phyloP scores from a whole-genome alignment of 2,329 filamentous ascomycete species.

The Lachnellula occidentalis region DNA sequence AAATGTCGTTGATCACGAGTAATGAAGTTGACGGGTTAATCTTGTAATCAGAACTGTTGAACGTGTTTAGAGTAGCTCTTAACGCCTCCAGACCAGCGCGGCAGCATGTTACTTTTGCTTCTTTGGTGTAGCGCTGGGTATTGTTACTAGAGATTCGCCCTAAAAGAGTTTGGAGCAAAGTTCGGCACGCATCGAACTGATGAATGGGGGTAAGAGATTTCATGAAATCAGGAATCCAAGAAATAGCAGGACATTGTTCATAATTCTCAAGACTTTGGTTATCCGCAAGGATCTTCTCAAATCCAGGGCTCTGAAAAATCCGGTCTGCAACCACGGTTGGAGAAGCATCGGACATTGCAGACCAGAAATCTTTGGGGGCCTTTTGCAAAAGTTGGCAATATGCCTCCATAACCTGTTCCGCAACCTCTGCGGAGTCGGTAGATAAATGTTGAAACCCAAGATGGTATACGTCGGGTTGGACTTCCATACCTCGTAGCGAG shows the following conservation, averaged over 20 bases:
- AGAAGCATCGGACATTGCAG: slow-evolving; percentile 75
- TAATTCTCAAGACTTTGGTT: slow-evolving; percentile 49
- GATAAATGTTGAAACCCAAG: slow-evolving; percentile 52
- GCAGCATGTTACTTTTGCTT: slow-evolving; percentile 56
- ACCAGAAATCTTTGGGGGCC: slow-evolving; percentile 79
- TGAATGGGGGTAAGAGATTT: slow-evolving; percentile 70
- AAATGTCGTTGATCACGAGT: slow-evolving; percentile 57
- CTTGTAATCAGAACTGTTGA: slow-evolving; percentile 45
- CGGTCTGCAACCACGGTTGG: slow-evolving; percentile 78
- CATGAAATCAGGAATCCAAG: slow-evolving; percentile 75
- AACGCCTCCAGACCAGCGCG: slow-evolving; percentile 59
- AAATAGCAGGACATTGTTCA: slow-evolving; percentile 56
- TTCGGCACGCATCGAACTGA: slow-evolving; percentile 72
- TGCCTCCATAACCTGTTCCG: slow-evolving; percentile 65
- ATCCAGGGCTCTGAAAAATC: slow-evolving; percentile 67
- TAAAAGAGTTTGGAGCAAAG: slow-evolving; percentile 71
- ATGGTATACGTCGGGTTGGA: slow-evolving; percentile 66
- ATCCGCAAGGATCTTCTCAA: slow-evolving; percentile 55
- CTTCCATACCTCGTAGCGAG: slow-evolving; percentile 72
- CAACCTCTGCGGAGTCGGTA: slow-evolving; percentile 46
- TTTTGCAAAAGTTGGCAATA: slow-evolving; percentile 68
- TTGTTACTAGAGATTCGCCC: slow-evolving; percentile 50
- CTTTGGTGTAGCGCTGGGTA: slow-evolving; percentile 42
- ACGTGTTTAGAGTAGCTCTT: slow-evolving; percentile 51
- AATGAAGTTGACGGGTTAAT: slow-evolving; percentile 47